phyloP scores from a whole-genome alignment of 495 filamentous ascomycete species.

The Penicillium egyptiacum region DNA sequence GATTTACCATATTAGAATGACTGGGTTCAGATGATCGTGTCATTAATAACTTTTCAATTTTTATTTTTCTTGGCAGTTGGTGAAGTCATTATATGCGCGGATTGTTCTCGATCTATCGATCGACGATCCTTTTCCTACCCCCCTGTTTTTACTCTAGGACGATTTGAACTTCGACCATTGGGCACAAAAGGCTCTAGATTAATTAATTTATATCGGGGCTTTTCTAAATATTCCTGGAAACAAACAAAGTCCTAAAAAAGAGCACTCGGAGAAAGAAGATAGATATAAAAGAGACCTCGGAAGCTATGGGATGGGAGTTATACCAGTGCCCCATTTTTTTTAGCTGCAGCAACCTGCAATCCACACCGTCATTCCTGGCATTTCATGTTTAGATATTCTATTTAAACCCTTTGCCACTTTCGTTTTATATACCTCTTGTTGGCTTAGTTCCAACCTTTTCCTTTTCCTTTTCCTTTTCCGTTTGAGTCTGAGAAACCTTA shows the following conservation, averaged over 20 bases:
- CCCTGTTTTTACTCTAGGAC: neutral
- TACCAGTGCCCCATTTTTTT: slow-evolving; percentile 4
- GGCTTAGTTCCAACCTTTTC: neutral
- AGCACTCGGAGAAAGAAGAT: neutral
- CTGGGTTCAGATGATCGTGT: neutral
- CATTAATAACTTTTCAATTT: neutral
- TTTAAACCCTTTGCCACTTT: slow-evolving; percentile 4
- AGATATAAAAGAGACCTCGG: neutral
- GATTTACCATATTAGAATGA: neutral
- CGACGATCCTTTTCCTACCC: neutral
- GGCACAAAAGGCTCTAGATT: neutral
- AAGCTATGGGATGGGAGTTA: slow-evolving; percentile 5
- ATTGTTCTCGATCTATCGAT: slow-evolving; percentile 14
- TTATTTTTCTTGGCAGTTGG: neutral
- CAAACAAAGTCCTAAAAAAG: neutral
- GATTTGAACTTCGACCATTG: slow-evolving; percentile 12
- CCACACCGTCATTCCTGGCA: slow-evolving; percentile 38
- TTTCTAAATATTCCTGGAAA: neutral
- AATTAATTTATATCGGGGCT: neutral
- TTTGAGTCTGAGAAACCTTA: neutral
- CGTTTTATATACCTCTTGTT: neutral
- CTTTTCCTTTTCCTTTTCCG: neutral
- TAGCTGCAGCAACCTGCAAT: slow-evolving; percentile 19
- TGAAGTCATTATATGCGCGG: slow-evolving; percentile 13
- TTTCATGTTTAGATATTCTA: slow-evolving; percentile 20